Base-by-base conservation (phyloP, 1,284 basidiomycete species). In the Lentinula novae-zelandiae region DNA sequence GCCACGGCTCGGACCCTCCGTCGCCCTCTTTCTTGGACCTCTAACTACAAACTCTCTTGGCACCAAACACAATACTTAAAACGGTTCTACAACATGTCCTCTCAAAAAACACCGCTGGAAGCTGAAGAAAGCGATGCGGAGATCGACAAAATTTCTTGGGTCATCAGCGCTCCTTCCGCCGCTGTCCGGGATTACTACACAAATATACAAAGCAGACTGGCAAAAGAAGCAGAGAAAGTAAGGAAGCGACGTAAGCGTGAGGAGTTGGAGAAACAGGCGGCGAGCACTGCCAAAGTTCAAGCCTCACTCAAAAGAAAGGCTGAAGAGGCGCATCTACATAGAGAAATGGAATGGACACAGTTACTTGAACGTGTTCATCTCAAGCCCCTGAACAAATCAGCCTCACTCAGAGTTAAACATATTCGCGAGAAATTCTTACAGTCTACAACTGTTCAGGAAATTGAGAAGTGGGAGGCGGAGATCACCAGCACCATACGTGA, bases 21-120 rank as follows among this genome's bases (percentile, higher is more conserved):
- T 50, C 82, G 86, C 17, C 64, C 70, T n/a, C 73, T 72, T 1
- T 83, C 86, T 0, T 92, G 89, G 89, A 78, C 73, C 38, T 67
- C 78, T 6, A 71, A 76, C 4, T 91, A 90, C 66, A 75, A 76
- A 49, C 70, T 92, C 49, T 86, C 87, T 0, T 85, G 82, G 80
- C 81, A 85, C 67, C 89, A 92, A 69, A 81, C 74, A 51, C 82
- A 83, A 63, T 90, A 85, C 69, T 71, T 92, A 63, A 77, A 78
- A 53, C 78, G 76, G 61, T 82, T 76, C 62, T 71, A 82, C 22
- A 78, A 85, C 62, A 64, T 68, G 22, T 61, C 69, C 4, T 79
- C 76, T 13, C 77, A 76, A 6, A 68, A 69, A 34, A 86, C 83
- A 0, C 82, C 84, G 2, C 67, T 86, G 27, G 77, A 87, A 60